phyloP scores from a whole-genome alignment of 352 stramenopile species.

The Phytophthora constricta region DNA sequence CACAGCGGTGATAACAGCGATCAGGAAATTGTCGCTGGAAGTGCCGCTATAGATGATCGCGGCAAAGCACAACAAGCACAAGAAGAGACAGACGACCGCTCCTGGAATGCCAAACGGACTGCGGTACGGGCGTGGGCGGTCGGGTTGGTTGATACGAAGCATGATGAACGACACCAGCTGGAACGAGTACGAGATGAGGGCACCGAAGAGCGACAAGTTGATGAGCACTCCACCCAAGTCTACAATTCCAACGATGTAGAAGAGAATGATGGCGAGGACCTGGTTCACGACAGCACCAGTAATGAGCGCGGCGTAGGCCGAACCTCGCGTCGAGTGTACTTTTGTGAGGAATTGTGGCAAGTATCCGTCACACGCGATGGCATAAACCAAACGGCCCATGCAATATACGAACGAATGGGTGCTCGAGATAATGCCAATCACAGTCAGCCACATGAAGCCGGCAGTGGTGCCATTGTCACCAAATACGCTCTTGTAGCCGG shows the following conservation, averaged over 20 bases:
- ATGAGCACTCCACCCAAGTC: constrained; percentile 69
- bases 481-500: constrained; percentile 77
- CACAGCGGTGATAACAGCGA: constrained; percentile 54
- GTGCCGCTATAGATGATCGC: constrained; percentile 73
- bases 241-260: constrained; percentile 66
- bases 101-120: constrained; percentile 64
- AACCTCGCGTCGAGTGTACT: constrained; percentile 47
- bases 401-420: constrained; percentile 80
- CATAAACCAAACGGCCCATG: constrained; percentile 68
- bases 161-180: constrained; percentile 70
- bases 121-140: constrained; percentile 57
- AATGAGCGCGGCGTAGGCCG: constrained; percentile 58
- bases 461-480: constrained; percentile 63
- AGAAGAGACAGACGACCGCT: constrained; percentile 52
- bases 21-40: constrained; percentile 63
- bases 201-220: constrained; percentile 67
- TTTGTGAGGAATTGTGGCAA: constrained; percentile 59
- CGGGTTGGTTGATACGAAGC: constrained; percentile 55
- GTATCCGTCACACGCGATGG: constrained; percentile 69
- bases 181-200: constrained; percentile 70
- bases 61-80: constrained; percentile 53
- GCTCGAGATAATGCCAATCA: constrained; percentile 64
- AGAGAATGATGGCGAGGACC: constrained; percentile 52
- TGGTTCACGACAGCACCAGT: constrained; percentile 46
- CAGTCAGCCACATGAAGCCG: constrained; percentile 68